Evolutionary conservation across 768 basidiomycete genomes (phyloP).

Genomic region (Tricholoma sp.): DNA sequence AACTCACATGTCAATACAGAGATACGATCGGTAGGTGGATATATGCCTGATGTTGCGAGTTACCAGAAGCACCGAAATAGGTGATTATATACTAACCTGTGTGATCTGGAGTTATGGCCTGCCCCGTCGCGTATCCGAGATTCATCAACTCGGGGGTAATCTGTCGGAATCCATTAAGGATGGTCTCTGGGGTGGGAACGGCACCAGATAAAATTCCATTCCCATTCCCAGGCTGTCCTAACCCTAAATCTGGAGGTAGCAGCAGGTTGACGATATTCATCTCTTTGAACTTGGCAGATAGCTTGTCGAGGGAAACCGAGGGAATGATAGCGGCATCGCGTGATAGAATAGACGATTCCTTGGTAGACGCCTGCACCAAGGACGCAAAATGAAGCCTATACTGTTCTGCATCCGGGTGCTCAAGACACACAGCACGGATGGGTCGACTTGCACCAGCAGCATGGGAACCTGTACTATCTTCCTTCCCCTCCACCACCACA

Average conservation of each 20-base stretch:
- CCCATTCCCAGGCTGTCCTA: slow-evolving; percentile 70
- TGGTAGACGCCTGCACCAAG: slow-evolving; percentile 22
- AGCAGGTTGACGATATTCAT: slow-evolving; percentile 61
- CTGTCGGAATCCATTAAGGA: slow-evolving; percentile 61
- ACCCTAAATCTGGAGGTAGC: slow-evolving; percentile 55
- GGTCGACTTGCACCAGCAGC: slow-evolving; percentile 30
- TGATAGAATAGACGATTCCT: background rate
- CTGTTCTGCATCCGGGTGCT: slow-evolving; percentile 56
- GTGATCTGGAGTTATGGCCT: slow-evolving; percentile 61
- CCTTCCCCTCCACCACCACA: slow-evolving; percentile 15
- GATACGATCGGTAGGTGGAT: slow-evolving; percentile 73
- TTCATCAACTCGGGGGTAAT: slow-evolving; percentile 78
- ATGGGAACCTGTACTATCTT: slow-evolving; percentile 9
- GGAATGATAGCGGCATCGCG: slow-evolving; percentile 33
- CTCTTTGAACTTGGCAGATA: slow-evolving; percentile 49
- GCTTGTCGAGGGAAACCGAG: slow-evolving; percentile 43
- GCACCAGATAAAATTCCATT: slow-evolving; percentile 68
- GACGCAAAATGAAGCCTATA: slow-evolving; percentile 55
- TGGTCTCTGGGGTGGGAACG: slow-evolving; percentile 68
- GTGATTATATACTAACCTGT: slow-evolving; percentile 31
- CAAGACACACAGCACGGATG: slow-evolving; percentile 77
- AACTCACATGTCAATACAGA: slow-evolving; percentile 74
- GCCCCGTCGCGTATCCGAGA: slow-evolving; percentile 71
- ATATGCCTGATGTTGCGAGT: slow-evolving; percentile 36
- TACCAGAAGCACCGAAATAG: background rate